Evolutionary conservation across 768 basidiomycete species (phyloP), one percentile per base, ranked within the genome.

Genomic region (Pleurotus ostreatus): DNA sequence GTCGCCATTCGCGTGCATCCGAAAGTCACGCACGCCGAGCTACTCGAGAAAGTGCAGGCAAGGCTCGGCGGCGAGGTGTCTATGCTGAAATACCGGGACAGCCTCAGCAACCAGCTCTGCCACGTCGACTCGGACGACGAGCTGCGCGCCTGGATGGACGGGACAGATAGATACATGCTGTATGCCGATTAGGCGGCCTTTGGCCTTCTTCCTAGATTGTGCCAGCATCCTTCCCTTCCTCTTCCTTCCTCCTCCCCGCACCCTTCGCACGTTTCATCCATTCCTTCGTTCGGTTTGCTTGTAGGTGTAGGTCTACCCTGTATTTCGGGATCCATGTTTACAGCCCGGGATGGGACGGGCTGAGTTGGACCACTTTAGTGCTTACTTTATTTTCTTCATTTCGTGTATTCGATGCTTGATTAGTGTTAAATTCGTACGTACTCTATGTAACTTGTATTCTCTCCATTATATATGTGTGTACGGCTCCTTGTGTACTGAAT

Each of bases 1-100:
- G 94, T 98, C 60, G 97, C 97, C 3, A 97, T 98, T 55, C 86
- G 97, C 12, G 96, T 98, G 25, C 94, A 96, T 66, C 97, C 97
- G 20, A 83, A 81, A 51, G 94, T 98, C 40, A 85, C 89, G 6
- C 88, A 91, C 64, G 75, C 71, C 8, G 93, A 96, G 65, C 77
- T 99, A 59, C 86, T 97, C 79, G 90, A 85, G 49, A 99, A 98
- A 74, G 91, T 98, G 34, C 85, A 92, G 63, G 81, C 88, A 37
- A 83, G 97, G 52, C 75, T 98, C 5, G 94, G 93, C 0, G 79
- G 79, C 12, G 86, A 89, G 58, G 72, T 96, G 37, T 74, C 66
- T 7, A 73, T 75, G 43, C 75, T 98, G 59, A 78, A 83, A 61
- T 98, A 89, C 69, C 84, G 92, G 30, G 85, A 90, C 63, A 88